Conservation (phyloP, 2,329 filamentous ascomycete genomes). For the Ceratocystis smalleyi region DNA sequence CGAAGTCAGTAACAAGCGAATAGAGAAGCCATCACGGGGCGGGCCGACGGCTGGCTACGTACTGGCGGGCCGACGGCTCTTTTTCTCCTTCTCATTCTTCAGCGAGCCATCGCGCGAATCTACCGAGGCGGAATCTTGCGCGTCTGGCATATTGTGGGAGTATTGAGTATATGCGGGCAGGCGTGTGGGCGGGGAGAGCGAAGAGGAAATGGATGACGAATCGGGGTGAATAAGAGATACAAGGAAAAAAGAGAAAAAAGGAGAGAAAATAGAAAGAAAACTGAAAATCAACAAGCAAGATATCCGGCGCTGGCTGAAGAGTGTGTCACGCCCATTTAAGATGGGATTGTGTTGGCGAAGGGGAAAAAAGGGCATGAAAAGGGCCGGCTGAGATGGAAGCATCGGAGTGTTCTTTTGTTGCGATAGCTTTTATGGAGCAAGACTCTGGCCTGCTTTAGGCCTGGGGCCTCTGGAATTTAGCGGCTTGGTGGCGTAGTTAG, state of each 20-base stretch:
- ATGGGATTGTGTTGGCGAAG: background rate
- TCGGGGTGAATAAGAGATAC: background rate
- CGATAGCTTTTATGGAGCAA: too few species aligned
- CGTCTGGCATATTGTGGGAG: conserved; percentile 32
- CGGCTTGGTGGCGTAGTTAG: too few species aligned
- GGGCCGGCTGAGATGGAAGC: background rate
- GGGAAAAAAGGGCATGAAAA: background rate
- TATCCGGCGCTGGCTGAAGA: background rate
- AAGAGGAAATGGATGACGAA: background rate
- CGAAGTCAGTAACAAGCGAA: background rate
- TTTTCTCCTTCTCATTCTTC: conserved; percentile 56
- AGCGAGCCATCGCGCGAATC: conserved; percentile 36
- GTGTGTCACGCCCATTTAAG: background rate
- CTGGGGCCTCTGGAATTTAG: too few species aligned
- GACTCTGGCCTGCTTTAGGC: too few species aligned
- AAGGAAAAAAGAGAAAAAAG: background rate
- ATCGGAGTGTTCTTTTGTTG: background rate
- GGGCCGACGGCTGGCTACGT: conserved; percentile 6
- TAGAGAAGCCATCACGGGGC: background rate
- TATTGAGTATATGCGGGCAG: background rate
- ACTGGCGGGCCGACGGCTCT: conserved; percentile 88
- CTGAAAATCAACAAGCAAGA: background rate
- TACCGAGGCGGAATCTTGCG: conserved; percentile 32
- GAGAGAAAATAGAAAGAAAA: background rate
- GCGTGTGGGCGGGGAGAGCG: background rate